Evolutionary conservation across 202 grass and related monocot genomes (phyloP).

Genomic region (Alloteropsis angusta): DNA sequence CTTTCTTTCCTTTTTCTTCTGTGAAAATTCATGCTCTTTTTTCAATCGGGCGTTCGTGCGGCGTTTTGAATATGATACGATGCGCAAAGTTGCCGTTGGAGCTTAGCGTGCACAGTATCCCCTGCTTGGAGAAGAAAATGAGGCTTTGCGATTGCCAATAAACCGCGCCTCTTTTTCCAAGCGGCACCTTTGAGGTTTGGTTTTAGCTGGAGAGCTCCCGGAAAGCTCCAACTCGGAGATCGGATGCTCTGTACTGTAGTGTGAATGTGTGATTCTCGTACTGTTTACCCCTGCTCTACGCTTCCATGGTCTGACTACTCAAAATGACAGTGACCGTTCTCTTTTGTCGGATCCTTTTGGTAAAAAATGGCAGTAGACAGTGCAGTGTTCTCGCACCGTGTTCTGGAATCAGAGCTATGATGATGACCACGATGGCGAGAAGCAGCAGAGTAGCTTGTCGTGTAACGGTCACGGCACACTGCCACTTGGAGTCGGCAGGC

Average conservation of each 20-base stretch:
- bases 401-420: too few relatives aligned
- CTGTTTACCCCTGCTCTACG: background rate
- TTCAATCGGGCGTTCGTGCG: conserved; percentile 14
- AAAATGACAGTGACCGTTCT: background rate
- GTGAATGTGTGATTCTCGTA: background rate
- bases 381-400: too few relatives aligned
- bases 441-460: background rate
- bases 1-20: too few relatives aligned
- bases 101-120: background rate
- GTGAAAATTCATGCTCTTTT: too few relatives aligned
- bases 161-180: background rate
- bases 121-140: too few relatives aligned
- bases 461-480: background rate
- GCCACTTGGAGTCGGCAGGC: background rate
- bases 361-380: too few relatives aligned
- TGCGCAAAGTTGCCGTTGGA: conserved; percentile 24
- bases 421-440: background rate
- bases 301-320: background rate
- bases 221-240: background rate
- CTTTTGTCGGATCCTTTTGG: background rate
- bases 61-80: conserved; percentile 33
- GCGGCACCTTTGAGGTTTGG: background rate
- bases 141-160: background rate
- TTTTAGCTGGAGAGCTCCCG: background rate
- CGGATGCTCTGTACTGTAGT: background rate